Evolutionary conservation across 495 filamentous ascomycete genomes (phyloP).

Genomic region (Trichoderma asperelloides): DNA sequence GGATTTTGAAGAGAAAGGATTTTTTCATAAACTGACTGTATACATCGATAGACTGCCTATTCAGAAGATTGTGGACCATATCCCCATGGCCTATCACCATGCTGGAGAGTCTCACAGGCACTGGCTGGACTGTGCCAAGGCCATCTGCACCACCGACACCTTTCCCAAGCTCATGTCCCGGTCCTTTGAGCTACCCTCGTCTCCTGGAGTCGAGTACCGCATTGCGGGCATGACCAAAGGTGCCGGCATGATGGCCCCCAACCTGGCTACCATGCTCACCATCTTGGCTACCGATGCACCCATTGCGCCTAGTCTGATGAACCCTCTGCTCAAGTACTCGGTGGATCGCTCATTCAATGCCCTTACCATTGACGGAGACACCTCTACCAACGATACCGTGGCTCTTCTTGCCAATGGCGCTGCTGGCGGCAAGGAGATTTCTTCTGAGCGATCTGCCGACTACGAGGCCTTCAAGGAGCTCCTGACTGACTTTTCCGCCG

Average conservation of each 20-base stretch:
- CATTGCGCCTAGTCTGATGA: constrained; percentile 59
- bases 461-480: constrained; percentile 56
- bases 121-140: constrained; percentile 79
- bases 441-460: constrained; percentile 47
- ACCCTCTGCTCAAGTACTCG: constrained; percentile 60
- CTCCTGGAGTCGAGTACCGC: constrained; percentile 62
- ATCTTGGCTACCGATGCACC: constrained; percentile 91
- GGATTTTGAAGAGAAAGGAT: background rate
- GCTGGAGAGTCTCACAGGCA: constrained; percentile 69
- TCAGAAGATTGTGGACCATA: constrained; percentile 73
- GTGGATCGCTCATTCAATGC: constrained; percentile 88
- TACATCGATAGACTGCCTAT: constrained; percentile 61
- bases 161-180: constrained; percentile 92
- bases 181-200: constrained; percentile 78
- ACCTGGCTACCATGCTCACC: constrained; percentile 90
- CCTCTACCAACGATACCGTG: constrained; percentile 93
- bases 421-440: constrained; percentile 63
- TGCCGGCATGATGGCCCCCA: constrained; percentile 98
- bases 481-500: constrained; percentile 67
- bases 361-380: constrained; percentile 95
- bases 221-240: constrained; percentile 97
- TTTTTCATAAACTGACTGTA: constrained; percentile 2
- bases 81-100: constrained; percentile 62
- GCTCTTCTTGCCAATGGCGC: constrained; percentile 91
- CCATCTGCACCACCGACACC: constrained; percentile 98